A percentile compares a stretch with the other conserved stretches of the same genome.
phyloP scores from a whole-genome alignment of 2,329 filamentous ascomycete species.

The Truncatella angustata region DNA sequence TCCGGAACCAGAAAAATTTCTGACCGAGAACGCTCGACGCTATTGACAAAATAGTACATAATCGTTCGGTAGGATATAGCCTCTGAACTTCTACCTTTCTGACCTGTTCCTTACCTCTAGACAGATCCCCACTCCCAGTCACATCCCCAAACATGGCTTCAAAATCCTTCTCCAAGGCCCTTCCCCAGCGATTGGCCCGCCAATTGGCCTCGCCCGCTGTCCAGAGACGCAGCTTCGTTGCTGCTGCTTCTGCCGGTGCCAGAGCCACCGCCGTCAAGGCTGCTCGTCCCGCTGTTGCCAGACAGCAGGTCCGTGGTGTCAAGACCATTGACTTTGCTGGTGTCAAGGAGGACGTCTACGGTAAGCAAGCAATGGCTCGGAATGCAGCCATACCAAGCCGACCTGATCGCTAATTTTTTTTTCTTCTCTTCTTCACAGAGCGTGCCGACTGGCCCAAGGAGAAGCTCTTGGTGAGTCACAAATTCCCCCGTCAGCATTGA shows the following conservation, averaged over 20 bases:
- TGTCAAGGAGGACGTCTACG: conserved; percentile 90
- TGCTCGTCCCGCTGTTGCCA: conserved; percentile 42
- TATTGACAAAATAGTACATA: conserved; percentile 5
- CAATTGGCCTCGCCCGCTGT: conserved; percentile 60
- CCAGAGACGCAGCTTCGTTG: conserved; percentile 62
- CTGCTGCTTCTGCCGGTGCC: conserved; percentile 57
- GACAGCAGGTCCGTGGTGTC: conserved; percentile 75
- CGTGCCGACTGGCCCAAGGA: conserved; percentile 97
- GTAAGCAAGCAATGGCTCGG: conserved; percentile 45
- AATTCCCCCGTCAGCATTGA: background rate
- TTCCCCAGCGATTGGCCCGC: conserved; percentile 62
- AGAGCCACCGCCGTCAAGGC: conserved; percentile 51
- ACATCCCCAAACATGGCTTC: conserved; percentile 65
- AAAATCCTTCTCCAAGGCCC: conserved; percentile 67
- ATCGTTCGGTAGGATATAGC: background rate
- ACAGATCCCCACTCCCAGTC: conserved; percentile 21
- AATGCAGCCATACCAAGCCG: too few species aligned
- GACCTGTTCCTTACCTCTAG: conserved; percentile 17
- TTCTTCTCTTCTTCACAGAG: conserved; percentile 54
- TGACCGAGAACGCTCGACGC: background rate
- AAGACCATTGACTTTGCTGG: conserved; percentile 99
- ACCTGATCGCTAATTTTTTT: background rate
- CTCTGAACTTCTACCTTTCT: conserved; percentile 14
- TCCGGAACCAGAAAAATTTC: conserved; percentile 8
- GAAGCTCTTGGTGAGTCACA: conserved; percentile 82